phyloP scores from a whole-genome alignment of 306 rosid genomes.

The Coriaria nepalensis region DNA sequence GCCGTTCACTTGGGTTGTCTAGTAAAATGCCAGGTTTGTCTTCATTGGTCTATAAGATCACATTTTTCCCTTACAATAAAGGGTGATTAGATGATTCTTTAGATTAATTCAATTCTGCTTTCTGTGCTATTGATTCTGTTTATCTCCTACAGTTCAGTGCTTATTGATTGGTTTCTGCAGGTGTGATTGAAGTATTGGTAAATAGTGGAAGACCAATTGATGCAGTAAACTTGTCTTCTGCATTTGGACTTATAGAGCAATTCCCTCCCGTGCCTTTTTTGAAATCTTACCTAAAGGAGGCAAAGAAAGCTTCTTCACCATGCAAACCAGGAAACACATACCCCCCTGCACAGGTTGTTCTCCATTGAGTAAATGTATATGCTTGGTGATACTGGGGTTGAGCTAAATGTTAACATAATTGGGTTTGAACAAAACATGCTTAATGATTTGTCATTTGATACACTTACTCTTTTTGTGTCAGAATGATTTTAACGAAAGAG shows the following conservation, averaged over 20 bases:
- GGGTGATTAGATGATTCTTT: no score
- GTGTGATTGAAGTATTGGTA: constrained; percentile 67
- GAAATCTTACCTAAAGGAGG: constrained; percentile 84
- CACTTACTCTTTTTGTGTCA: constrained; percentile 21
- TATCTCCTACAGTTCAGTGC: constrained; percentile 11
- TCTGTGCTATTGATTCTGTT: constrained; percentile 2
- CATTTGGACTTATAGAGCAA: constrained; percentile 65
- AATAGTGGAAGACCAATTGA: constrained; percentile 93
- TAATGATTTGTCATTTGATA: background rate
- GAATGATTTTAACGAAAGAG: constrained; percentile 82
- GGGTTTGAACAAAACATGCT: no score
- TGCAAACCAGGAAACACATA: constrained; percentile 61
- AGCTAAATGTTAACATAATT: no score
- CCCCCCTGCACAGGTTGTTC: constrained; percentile 60
- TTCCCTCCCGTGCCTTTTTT: constrained; percentile 74
- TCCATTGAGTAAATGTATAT: constrained; percentile 2
- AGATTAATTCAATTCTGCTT: background rate
- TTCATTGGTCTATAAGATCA: background rate
- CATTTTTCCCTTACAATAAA: background rate
- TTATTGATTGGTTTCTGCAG: constrained; percentile 28
- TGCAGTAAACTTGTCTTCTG: constrained; percentile 88
- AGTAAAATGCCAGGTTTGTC: constrained; percentile 85
- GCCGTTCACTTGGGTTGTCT: constrained; percentile 89
- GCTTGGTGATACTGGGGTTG: no score
- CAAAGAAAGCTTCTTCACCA: constrained; percentile 62